These are phyloP conservation scores for Cyberlindnera maritima DNA, from an alignment of 805 yeast species.

Conservation along the genomic window DNA sequence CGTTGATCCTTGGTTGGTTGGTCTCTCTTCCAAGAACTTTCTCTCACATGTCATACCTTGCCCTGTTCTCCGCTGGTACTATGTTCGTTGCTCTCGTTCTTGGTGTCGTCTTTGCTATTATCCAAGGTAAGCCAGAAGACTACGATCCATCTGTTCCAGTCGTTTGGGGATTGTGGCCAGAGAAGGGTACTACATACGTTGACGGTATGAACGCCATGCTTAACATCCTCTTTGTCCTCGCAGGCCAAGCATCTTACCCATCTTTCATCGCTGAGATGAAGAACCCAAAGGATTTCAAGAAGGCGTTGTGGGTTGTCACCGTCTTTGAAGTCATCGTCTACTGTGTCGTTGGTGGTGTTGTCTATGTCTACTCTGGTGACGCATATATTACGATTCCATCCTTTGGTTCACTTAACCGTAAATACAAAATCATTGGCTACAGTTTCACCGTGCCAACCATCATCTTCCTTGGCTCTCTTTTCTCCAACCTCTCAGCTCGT, in stretches of 20 bases:
- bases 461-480: constrained; percentile 52
- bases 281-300: constrained; percentile 53
- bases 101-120: constrained; percentile 51
- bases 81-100: constrained; percentile 55
- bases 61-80: constrained; percentile 51
- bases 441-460: constrained; percentile 62
- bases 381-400: constrained; percentile 57
- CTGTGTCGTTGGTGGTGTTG: constrained; percentile 53
- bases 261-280: constrained; percentile 61
- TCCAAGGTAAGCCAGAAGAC: constrained; percentile 46
- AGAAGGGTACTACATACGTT: constrained; percentile 50
- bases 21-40: constrained; percentile 57
- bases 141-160: constrained; percentile 39
- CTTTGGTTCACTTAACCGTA: constrained; percentile 47
- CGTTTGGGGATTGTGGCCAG: constrained; percentile 47
- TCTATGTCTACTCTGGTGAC: constrained; percentile 59
- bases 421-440: constrained; percentile 51
- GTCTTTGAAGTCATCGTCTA: constrained; percentile 47
- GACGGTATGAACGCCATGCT: constrained; percentile 53
- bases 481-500: constrained; percentile 52
- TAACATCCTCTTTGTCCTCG: constrained; percentile 61
- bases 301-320: constrained; percentile 53
- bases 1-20: constrained; percentile 46
- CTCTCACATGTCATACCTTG: constrained; percentile 48
- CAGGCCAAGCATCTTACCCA: constrained; percentile 62